phyloP scores from a whole-genome alignment of 257 asterid genomes.

The Nicotiana benthamiana region DNA sequence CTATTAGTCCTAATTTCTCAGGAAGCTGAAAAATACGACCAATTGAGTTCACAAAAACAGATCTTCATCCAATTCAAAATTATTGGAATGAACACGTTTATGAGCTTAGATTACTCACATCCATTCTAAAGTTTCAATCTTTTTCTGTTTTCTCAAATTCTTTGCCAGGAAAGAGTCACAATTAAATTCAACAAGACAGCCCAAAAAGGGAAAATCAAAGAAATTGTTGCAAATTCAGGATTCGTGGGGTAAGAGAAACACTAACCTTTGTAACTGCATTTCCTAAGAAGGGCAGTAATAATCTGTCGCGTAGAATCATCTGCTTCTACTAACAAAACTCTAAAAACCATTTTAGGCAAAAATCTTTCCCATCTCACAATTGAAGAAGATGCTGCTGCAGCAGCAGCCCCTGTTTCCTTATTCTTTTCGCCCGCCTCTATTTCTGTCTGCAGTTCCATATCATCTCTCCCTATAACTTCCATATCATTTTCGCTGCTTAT shows the following conservation, averaged over 20 bases:
- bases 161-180: not conserved
- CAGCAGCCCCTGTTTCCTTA: slow-evolving; percentile 12
- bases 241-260: not conserved
- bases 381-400: slow-evolving; percentile 15
- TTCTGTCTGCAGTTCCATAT: slow-evolving; percentile 16
- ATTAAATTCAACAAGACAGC: not conserved
- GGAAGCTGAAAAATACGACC: not conserved
- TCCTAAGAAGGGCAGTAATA: slow-evolving; percentile 87
- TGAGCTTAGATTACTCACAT: not conserved
- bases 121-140: not conserved
- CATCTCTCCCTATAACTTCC: slow-evolving; percentile 23
- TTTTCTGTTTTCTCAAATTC: not conserved
- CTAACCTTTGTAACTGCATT: slow-evolving; percentile 90
- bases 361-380: slow-evolving; percentile 71
- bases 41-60: not conserved
- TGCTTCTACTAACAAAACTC: slow-evolving; percentile 84
- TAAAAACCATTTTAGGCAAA: slow-evolving; percentile 65
- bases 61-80: not conserved
- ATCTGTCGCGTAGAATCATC: slow-evolving; percentile 97
- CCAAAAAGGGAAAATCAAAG: not conserved
- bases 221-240: not conserved
- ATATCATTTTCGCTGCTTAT: slow-evolving; percentile 40
- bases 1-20: not conserved
- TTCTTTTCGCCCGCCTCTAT: not conserved
- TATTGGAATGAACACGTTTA: not conserved